Base-by-base conservation (phyloP, 495 filamentous ascomycete genomes). In the Hypoxylon subgilvum region DNA sequence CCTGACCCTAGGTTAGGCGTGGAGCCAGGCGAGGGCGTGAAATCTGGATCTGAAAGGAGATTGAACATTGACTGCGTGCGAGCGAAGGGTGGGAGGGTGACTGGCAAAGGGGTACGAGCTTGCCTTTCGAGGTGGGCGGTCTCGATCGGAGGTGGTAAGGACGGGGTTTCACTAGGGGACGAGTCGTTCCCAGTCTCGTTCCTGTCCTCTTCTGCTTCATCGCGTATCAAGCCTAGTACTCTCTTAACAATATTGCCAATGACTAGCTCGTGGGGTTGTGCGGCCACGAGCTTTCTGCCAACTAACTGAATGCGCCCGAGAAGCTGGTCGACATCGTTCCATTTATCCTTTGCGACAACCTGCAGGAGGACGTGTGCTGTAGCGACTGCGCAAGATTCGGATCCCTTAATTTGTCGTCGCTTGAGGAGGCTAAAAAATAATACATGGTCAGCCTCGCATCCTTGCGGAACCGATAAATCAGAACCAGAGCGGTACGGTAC, bases 221-320 rank as follows among this genome's bases (percentile, higher is more conserved):
- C 93, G 18, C 94, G 85, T 59, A 98, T 91, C 42, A 97, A 79
- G 30, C 90, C 91, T 16, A 98, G 76, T 13, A 97, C 88, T 50
- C 94, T 87, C 47, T 93, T 82, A 23, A 96, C 89, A 63, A 97
- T 88, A 63, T 97, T 98, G 39, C 93, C 93, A 18, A 96, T 91
- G 2, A 89, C 90, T 65, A 95, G 84, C 74, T 97, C 94, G 13
- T 86, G 79, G 10, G 94, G 93, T 56, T 94, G 91, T 8, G 94
- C 91, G 30, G 85, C 80, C 28, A 85, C 84, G 30, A 98, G 79
- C 42, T 83, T 81, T 51, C 82, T 80, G 23, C 93, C 94, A 32
- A 91, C 83, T 36, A 80, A 78, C 52, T 89, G 87, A 51, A 97
- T 83, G 38, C 86, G 84, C 47, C 86, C 80, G 23, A 97, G 83